phyloP scores from a whole-genome alignment of 176 grass and related monocot species.

The Luzula sylvatica region DNA sequence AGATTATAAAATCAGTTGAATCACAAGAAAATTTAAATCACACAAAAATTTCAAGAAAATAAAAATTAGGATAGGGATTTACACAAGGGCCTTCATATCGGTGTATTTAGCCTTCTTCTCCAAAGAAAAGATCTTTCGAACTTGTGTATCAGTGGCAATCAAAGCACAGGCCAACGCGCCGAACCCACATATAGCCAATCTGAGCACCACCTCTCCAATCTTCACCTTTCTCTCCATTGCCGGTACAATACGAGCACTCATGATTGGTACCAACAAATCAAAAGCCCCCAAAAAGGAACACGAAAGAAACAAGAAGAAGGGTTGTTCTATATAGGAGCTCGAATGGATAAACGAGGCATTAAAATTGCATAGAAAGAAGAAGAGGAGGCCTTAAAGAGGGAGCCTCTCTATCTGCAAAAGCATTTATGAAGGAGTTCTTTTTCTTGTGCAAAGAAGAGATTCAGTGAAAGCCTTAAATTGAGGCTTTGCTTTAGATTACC shows the following conservation, averaged over 20 bases:
- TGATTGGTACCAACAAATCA: slow-evolving; percentile 4
- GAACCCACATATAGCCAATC: slow-evolving; percentile 24
- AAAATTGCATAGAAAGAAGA: slow-evolving; percentile 15
- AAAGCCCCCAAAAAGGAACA: neutral
- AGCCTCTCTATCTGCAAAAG: neutral
- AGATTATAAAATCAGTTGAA: too few relatives aligned
- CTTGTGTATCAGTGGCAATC: slow-evolving; percentile 41
- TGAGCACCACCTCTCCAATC: slow-evolving; percentile 53
- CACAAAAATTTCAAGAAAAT: neutral
- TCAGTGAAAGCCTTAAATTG: slow-evolving; percentile 12
- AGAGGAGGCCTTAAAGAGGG: neutral
- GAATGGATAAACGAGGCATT: neutral
- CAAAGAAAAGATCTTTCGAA: slow-evolving; percentile 44
- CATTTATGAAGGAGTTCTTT: slow-evolving; percentile 4
- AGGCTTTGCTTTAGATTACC: neutral
- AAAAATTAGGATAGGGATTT: neutral
- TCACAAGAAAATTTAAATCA: too few relatives aligned
- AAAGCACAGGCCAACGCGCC: slow-evolving; percentile 28
- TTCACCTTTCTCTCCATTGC: slow-evolving; percentile 41
- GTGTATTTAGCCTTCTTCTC: slow-evolving; percentile 50
- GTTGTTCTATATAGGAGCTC: neutral
- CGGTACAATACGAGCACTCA: slow-evolving; percentile 16
- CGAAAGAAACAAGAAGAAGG: neutral
- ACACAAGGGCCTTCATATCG: slow-evolving; percentile 68
- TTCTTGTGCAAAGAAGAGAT: neutral